These are phyloP conservation scores for Cicer arietinum DNA, from an alignment of 306 rosid species.

Conservation along the genomic window DNA sequence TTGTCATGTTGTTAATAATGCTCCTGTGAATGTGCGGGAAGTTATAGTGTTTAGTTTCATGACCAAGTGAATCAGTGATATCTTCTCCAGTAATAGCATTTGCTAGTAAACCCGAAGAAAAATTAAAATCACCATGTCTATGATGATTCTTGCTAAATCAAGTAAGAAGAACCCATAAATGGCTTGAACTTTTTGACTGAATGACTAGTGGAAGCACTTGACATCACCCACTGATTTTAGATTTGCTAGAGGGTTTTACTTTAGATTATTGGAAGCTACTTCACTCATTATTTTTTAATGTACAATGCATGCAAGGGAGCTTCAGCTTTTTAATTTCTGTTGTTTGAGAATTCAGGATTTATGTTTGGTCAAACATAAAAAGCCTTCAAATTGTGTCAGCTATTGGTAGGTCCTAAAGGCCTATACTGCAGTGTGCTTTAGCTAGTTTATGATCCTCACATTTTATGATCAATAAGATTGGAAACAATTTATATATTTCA, in stretches of 20 bases:
- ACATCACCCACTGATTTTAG: not conserved
- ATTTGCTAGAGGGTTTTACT: not conserved
- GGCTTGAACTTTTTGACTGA: not conserved
- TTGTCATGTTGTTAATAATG: no score
- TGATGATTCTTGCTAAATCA: not conserved
- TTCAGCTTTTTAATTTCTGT: conserved; percentile 19
- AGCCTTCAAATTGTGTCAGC: not conserved
- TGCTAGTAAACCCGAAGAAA: not conserved
- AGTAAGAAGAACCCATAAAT: not conserved
- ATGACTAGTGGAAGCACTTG: not conserved
- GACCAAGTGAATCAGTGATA: no score
- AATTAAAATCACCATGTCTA: not conserved
- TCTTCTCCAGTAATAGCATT: not conserved
- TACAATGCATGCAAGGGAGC: conserved; percentile 9
- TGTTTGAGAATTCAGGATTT: not conserved
- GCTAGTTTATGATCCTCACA: conserved; percentile 15
- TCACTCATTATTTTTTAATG: not conserved
- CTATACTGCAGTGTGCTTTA: not conserved
- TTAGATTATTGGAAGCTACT: conserved; percentile 3
- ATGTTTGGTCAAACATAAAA: conserved; percentile 23
- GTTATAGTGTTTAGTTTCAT: no score
- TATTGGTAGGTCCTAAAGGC: conserved; percentile 14
- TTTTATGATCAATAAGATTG: conserved; percentile 12
- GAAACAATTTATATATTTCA: conserved; percentile 2
- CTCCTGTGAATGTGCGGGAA: no score